Base-by-base conservation (phyloP, 805 yeast genomes). In the Monosporozyma servazzii region DNA sequence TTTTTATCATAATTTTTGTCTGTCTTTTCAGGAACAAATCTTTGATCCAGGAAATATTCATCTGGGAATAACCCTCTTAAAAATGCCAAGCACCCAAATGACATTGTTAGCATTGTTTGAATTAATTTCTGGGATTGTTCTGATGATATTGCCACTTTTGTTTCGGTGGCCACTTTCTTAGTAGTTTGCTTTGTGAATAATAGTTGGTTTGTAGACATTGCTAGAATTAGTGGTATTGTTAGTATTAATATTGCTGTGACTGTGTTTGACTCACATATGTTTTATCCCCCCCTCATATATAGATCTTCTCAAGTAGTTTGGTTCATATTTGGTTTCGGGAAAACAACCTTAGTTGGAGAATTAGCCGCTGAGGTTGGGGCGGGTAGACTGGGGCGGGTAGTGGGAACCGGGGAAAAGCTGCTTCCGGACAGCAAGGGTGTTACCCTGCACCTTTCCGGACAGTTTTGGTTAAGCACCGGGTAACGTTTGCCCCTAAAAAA, bases 21-120 rank as follows among this genome's bases (percentile, higher is more conserved):
- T 33, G 63, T 63, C 45, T 68, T 68, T 20, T 63, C 66, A 1
- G 75, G 74, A 3, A 71, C 70, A 60, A 75, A 76, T 37, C 69
- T 60, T 51, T 73, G 75, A 56, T 80, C 83, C 27, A 68, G 68
- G 59, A 77, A 81, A 57, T 70, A 72, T 11, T 73, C 76, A 54
- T 81, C 84, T 7, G 78, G 77, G 53, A 81, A 81, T 20, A 81
- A 64, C 1, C 82, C 81, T 52, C 86, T 68, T 15, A 81, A 63
- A 56, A 73, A 81, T 1, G 82, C 75, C 27, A 81, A 66, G 57
- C 84, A 79, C 1, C 84, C 81, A 56, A 81, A 69, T 0, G 82
- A 72, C 72, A 78, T 77, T 0, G 72, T 63, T 17, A 80, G 55
- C 64, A 79, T 69, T 1, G 80, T 71, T 49, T 77, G 74, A 6